These are phyloP conservation scores for Scolecobasidium constrictum DNA, from an alignment of 2,329 filamentous ascomycete species.

Conservation along the genomic window DNA sequence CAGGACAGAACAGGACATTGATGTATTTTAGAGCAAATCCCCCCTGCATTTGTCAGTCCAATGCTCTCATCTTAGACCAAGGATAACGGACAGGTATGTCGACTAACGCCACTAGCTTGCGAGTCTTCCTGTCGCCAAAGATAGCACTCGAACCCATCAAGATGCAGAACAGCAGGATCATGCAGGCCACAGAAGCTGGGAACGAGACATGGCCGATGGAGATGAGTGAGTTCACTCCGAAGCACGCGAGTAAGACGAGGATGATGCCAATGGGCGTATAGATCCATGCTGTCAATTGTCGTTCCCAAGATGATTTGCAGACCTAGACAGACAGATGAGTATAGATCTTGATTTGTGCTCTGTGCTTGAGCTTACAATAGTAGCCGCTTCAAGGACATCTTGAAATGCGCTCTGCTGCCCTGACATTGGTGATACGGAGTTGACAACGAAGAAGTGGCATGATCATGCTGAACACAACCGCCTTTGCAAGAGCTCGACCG, in stretches of 20 bases:
- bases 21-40: conserved; percentile 49
- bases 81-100: conserved; percentile 42
- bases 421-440: too few species aligned
- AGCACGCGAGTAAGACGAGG: conserved; percentile 28
- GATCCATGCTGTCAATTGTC: conserved; percentile 32
- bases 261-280: conserved; percentile 36
- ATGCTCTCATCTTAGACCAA: background rate
- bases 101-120: conserved; percentile 36
- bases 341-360: background rate
- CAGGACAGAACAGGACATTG: conserved; percentile 47
- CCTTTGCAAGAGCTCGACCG: too few species aligned
- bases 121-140: conserved; percentile 39
- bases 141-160: conserved; percentile 37
- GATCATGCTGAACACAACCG: too few species aligned
- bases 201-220: conserved; percentile 41
- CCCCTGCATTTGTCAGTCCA: conserved; percentile 26
- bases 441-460: too few species aligned
- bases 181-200: conserved; percentile 48
- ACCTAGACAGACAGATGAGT: conserved; percentile 10
- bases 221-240: conserved; percentile 30
- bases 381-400: conserved; percentile 7
- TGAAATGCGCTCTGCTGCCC: conserved; percentile 1
- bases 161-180: conserved; percentile 42
- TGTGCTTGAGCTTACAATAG: conserved; percentile 6
- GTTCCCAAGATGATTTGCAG: conserved; percentile 15